Conservation (phyloP, 1,139 yeast species). For the Nakaseomyces bracarensis region DNA sequence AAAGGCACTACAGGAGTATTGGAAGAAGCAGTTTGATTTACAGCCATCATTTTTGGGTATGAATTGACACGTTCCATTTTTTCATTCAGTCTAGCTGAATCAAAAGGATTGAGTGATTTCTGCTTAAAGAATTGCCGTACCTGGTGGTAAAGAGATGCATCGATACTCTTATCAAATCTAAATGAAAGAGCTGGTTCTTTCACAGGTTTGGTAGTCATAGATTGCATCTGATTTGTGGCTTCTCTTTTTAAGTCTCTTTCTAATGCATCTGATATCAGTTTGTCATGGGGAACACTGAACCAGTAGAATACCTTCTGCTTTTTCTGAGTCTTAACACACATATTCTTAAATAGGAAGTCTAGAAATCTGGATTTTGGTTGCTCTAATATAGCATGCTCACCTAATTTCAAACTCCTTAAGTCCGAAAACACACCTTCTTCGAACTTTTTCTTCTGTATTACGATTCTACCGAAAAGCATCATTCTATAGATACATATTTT, state of each 20-base stretch:
- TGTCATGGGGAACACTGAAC: conserved; percentile 94
- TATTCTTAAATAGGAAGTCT: conserved; percentile 75
- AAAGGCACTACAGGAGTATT: not conserved
- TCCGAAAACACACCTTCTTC: conserved; percentile 96
- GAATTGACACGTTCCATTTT: not conserved
- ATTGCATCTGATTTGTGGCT: conserved; percentile 36
- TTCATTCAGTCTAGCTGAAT: not conserved
- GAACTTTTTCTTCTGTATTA: conserved; percentile 81
- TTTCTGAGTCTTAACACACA: conserved; percentile 88
- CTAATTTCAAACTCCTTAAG: conserved; percentile 76
- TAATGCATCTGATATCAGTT: conserved; percentile 84
- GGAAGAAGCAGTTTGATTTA: not conserved
- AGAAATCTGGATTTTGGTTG: conserved; percentile 81
- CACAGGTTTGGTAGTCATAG: conserved; percentile 52
- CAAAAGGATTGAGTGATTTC: not conserved
- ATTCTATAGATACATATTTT: conserved; percentile 84
- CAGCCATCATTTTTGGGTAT: not conserved
- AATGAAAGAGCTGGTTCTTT: conserved; percentile 60
- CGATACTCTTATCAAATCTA: conserved; percentile 35
- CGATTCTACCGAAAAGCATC: conserved; percentile 80
- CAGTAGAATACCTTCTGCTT: conserved; percentile 95
- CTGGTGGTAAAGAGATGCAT: conserved; percentile 25
- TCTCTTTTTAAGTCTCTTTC: conserved; percentile 90
- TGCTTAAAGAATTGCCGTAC: conserved; percentile 9
- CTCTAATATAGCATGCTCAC: conserved; percentile 81